phyloP scores from a whole-genome alignment of 768 basidiomycete species.

The Mycena amicta region DNA sequence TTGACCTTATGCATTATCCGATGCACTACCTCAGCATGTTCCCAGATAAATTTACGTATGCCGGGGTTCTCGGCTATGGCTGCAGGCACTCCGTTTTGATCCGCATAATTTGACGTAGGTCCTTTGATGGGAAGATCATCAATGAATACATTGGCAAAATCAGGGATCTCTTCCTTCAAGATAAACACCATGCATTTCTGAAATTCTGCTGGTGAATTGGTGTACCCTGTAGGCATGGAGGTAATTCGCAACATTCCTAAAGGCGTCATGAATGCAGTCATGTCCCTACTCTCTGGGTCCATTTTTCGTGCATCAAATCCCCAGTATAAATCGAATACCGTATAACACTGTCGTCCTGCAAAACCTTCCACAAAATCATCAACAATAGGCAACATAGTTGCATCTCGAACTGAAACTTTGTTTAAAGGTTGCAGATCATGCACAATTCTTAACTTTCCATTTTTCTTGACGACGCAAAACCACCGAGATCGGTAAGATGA shows the following conservation, averaged over 20 bases:
- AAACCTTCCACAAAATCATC: constrained; percentile 36
- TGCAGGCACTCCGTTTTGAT: constrained; percentile 24
- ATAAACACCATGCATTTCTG: constrained; percentile 37
- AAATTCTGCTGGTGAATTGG: constrained; percentile 36
- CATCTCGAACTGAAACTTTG: constrained; percentile 37
- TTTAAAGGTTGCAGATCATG: constrained; percentile 43
- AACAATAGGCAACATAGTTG: constrained; percentile 34
- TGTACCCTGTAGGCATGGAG: constrained; percentile 41
- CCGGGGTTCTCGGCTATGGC: constrained; percentile 27
- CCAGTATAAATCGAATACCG: constrained; percentile 36
- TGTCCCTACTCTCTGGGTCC: constrained; percentile 26
- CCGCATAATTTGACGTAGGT: constrained; percentile 32
- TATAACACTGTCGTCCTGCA: constrained; percentile 28
- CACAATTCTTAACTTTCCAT: constrained; percentile 35
- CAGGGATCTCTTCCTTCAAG: constrained; percentile 29
- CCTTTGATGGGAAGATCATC: constrained; percentile 34
- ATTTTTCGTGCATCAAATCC: constrained; percentile 38
- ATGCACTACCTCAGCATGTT: constrained; percentile 35
- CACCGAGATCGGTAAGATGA: constrained; percentile 37
- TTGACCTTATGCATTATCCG: constrained; percentile 33
- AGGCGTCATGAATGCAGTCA: constrained; percentile 43
- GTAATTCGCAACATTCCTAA: constrained; percentile 35
- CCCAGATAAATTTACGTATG: constrained; percentile 40
- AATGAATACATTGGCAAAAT: constrained; percentile 26
- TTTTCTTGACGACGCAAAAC: constrained; percentile 42